Conservation (phyloP, 805 yeast species). For the Zygosaccharomyces rouxii region DNA sequence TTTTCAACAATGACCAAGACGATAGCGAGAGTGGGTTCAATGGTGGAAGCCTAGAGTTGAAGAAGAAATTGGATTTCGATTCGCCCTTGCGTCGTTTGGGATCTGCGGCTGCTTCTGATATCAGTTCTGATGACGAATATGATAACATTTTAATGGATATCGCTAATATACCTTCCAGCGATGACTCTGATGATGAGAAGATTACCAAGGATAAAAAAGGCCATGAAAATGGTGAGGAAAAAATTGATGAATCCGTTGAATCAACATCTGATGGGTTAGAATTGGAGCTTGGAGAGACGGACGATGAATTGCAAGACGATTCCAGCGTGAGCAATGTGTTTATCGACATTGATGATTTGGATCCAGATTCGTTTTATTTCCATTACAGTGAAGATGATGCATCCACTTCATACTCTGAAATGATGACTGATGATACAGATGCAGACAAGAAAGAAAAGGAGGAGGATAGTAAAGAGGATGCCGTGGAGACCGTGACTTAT, state of each 20-base stretch:
- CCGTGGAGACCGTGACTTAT: slow-evolving; percentile 33
- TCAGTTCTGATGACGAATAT: slow-evolving; percentile 34
- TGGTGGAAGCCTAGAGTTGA: background rate
- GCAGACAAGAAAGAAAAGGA: slow-evolving; percentile 4
- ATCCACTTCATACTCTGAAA: slow-evolving; percentile 24
- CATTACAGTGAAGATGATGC: slow-evolving; percentile 30
- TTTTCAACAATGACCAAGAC: slow-evolving; percentile 32
- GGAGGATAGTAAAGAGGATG: slow-evolving; percentile 26
- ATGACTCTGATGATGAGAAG: slow-evolving; percentile 34
- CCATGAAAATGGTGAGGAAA: slow-evolving; percentile 37
- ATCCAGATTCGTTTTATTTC: slow-evolving; percentile 36
- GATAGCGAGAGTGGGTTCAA: slow-evolving; percentile 12
- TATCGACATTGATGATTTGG: slow-evolving; percentile 37
- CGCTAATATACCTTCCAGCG: slow-evolving; percentile 36
- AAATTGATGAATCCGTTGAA: slow-evolving; percentile 7
- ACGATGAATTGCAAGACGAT: slow-evolving; percentile 33
- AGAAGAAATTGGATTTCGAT: slow-evolving; percentile 16
- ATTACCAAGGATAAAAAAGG: slow-evolving; percentile 33
- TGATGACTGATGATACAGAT: slow-evolving; percentile 43
- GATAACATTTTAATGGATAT: slow-evolving; percentile 34
- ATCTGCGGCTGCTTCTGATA: slow-evolving; percentile 19
- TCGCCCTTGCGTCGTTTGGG: slow-evolving; percentile 26
- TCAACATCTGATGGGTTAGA: slow-evolving; percentile 18
- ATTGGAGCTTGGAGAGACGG: slow-evolving; percentile 21
- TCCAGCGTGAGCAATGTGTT: slow-evolving; percentile 40